Conservation (phyloP, 2,329 filamentous ascomycete genomes). For the Fusarium brevicatenulatum region DNA sequence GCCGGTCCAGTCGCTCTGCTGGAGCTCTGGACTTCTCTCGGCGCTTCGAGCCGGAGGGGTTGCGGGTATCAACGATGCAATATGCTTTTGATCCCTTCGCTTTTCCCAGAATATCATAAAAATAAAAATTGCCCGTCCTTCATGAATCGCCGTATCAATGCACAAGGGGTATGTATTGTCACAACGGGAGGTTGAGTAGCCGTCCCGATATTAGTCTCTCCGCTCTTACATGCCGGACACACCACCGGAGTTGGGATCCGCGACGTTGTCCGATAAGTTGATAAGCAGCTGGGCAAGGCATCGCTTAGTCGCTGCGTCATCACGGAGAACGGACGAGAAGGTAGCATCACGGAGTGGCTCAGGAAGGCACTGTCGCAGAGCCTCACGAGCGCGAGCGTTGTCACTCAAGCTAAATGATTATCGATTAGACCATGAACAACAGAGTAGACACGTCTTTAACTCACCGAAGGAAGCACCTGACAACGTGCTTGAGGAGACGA, state of each 20-base stretch:
- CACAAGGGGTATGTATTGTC: slow-evolving; percentile 44
- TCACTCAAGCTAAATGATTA: slow-evolving; percentile 77
- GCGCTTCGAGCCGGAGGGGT: slow-evolving; percentile 37
- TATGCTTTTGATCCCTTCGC: slow-evolving; percentile 48
- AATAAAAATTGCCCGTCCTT: slow-evolving; percentile 41
- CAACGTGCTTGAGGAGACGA: slow-evolving; percentile 94
- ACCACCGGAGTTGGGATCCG: slow-evolving; percentile 55
- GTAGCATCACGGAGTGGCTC: slow-evolving; percentile 99
- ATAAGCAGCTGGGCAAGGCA: slow-evolving; percentile 97
- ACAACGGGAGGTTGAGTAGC: slow-evolving; percentile 30
- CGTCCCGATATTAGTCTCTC: slow-evolving; percentile 23
- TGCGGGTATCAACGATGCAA: slow-evolving; percentile 49
- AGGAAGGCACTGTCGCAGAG: slow-evolving; percentile 92
- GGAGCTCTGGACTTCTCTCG: slow-evolving; percentile 10
- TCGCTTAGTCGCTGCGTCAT: slow-evolving; percentile 96
- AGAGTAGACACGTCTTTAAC: slow-evolving; percentile 46
- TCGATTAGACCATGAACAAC: slow-evolving; percentile 15
- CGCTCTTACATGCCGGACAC: slow-evolving; percentile 49
- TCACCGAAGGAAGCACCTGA: slow-evolving; percentile 94
- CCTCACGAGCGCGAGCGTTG: slow-evolving; percentile 94
- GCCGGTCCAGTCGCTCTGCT: slow-evolving; percentile 23
- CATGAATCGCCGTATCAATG: slow-evolving; percentile 45
- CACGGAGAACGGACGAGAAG: slow-evolving; percentile 93
- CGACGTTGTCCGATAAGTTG: slow-evolving; percentile 91
- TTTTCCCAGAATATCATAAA: slow-evolving; percentile 47